Evolutionary conservation across 768 basidiomycete genomes (phyloP), one percentile per base, ranked within the genome.

Genomic region (Pulveroboletus sp.): DNA sequence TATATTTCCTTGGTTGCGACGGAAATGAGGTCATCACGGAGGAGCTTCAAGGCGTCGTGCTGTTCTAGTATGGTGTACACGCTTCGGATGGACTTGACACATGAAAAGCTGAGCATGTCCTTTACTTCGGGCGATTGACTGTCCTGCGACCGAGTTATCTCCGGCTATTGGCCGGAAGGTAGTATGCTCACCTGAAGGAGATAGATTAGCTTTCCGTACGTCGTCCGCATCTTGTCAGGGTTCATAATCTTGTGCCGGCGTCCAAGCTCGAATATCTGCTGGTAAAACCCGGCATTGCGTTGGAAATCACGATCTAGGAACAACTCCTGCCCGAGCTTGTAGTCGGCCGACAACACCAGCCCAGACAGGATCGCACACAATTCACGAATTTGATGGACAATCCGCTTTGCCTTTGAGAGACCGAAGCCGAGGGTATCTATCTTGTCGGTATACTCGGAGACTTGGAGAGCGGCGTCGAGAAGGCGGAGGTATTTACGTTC

Each of bases 221-320:
- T 92, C 24, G 86, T 83, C 21, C 90, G 78, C 90, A 92, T 91
- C 58, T 91, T 91, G 62, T 92, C 90, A 0, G 90, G 90, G 58
- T 92, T 93, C 87, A 88, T 90, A 61, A 93, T 92, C 66, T 92
- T 92, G 63, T 91, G 87, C 49, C 90, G 76, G 42, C 89, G 74
- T 17, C 90, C 89, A 20, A 92, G 76, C 68, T 92, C 90, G 54
- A 92, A 92, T 21, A 91, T 75, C 13, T 74, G 68, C 50, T 90
- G 87, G 60, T 85, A 93, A 61, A 92, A 93, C 8, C 84, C 81
- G 16, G 80, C 81, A 58, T 93, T 93, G 13, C 80, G 75, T 51
- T 86, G 74, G 61, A 93, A 93, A 64, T 93, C 87, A 19, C 87
- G 80, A 53, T 90, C 85, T 34, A 79, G 71, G 65, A 93, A 92